Conservation (phyloP, 345 rosid genomes). For the Durio zibethinus region DNA sequence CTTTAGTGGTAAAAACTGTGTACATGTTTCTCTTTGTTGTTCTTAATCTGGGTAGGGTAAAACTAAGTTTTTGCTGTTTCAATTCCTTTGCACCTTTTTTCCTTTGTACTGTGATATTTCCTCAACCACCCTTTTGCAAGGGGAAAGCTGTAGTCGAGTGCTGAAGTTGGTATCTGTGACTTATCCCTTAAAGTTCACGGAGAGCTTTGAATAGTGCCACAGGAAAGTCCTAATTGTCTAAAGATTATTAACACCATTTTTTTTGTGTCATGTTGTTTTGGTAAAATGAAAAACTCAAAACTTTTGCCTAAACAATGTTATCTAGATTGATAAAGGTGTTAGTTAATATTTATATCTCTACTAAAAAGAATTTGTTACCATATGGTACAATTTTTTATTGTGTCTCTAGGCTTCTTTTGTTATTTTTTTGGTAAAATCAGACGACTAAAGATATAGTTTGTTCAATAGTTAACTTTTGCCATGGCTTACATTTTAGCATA, state of each 20-base stretch:
- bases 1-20: background rate
- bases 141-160: background rate
- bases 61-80: background rate
- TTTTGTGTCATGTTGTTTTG: background rate
- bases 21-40: background rate
- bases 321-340: background rate
- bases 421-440: background rate
- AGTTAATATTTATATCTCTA: background rate
- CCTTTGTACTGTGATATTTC: background rate
- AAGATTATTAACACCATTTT: background rate
- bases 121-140: background rate
- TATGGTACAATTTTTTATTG: background rate
- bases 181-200: background rate
- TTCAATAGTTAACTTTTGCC: background rate
- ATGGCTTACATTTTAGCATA: background rate
- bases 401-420: background rate
- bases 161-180: background rate
- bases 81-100: background rate
- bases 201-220: background rate
- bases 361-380: background rate
- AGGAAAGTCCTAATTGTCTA: background rate
- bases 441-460: background rate
- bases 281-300: background rate
- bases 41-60: background rate
- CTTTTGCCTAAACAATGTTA: background rate